These are phyloP conservation scores for Coemansia sp. DNA, from an alignment of 371 early-diverging fungal genomes.

Conservation along the genomic window DNA sequence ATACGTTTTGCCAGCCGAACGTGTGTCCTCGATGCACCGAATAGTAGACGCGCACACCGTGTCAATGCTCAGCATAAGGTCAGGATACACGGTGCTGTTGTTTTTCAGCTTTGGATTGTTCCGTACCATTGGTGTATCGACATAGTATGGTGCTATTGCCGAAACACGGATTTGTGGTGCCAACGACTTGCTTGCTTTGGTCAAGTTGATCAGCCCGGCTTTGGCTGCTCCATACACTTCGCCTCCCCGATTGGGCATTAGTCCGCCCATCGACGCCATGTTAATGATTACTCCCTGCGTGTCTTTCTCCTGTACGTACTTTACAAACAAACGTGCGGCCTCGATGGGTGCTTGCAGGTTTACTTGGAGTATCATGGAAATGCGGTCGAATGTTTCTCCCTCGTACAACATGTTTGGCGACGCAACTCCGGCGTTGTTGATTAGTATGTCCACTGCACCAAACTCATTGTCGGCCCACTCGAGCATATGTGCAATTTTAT, in stretches of 20 bases:
- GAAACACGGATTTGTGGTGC: constrained; percentile 30
- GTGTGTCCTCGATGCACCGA: constrained; percentile 22
- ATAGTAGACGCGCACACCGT: constrained; percentile 25
- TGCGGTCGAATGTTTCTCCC: constrained; percentile 24
- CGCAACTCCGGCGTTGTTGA: constrained; percentile 45
- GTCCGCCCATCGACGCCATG: constrained; percentile 44
- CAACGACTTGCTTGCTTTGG: constrained; percentile 25
- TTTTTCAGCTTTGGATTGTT: constrained; percentile 41
- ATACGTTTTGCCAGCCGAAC: constrained; percentile 18
- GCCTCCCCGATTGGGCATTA: constrained; percentile 36
- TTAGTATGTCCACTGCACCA: constrained; percentile 23
- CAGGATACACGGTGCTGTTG: constrained; percentile 26
- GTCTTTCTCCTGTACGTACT: background rate
- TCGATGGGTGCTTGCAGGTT: constrained; percentile 44
- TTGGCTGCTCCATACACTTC: constrained; percentile 48
- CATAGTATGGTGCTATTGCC: constrained; percentile 43
- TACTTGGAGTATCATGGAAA: constrained; percentile 19
- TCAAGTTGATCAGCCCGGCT: constrained; percentile 35
- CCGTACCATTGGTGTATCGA: constrained; percentile 40
- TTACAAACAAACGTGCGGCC: constrained; percentile 22
- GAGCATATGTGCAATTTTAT: constrained; percentile 19
- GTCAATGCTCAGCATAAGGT: constrained; percentile 35
- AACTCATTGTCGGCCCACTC: constrained; percentile 16
- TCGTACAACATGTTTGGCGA: constrained; percentile 35
- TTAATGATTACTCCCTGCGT: constrained; percentile 26